Evolutionary conservation across 2,329 filamentous ascomycete genomes (phyloP), one percentile per base, ranked within the genome.

Genomic region (Calonectria pteridis): DNA sequence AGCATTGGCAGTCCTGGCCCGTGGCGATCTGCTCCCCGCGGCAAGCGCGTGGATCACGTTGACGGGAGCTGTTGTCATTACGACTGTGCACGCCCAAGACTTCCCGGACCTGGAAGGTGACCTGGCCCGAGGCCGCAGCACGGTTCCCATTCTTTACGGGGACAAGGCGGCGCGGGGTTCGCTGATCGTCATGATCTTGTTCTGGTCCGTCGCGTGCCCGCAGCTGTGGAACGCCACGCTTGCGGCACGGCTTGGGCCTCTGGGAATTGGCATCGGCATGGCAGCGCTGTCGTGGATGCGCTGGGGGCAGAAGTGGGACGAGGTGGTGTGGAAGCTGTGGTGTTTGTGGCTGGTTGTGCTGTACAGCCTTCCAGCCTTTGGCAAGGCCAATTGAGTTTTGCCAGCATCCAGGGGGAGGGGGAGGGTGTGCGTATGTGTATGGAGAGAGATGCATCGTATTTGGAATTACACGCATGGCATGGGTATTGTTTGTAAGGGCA

Each of bases 71-170:
- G 73, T 80, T 1, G 70, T 81, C 31, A 68, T 76, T n/a, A 82
- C 78, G 0, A 83, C 81, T 0, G 77, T 83, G 0, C 80, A 83
- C 16, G 77, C 77, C 0, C 76, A 83, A 29, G 82, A 83, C 55
- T 63, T 78, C 55, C 76, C 76, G 11, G 82, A 81, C 29, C 67
- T 78, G 64, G 77, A 80, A 26, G 81, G 81, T 0, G 82, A 83
- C 35, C 67, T 55, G n/a, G 79, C 77, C 9, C 69, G 81, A 18
- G 78, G 76, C 0, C 77, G 82, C 0, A 73, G 71, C 40, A 82
- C 81, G 0, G 74, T 81, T 14, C 81, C 81, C 9, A 63, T 83
- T 28, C 23, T 80, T 0, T 80, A 80, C 26, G 80, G 81, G 1
- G 79, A 83, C 51, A 53, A 4, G 10, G 49, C 37, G n/a, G 73